These are phyloP conservation scores for Cordyceps cateniannulata DNA, from an alignment of 2,329 filamentous ascomycete genomes.

Conservation along the genomic window DNA sequence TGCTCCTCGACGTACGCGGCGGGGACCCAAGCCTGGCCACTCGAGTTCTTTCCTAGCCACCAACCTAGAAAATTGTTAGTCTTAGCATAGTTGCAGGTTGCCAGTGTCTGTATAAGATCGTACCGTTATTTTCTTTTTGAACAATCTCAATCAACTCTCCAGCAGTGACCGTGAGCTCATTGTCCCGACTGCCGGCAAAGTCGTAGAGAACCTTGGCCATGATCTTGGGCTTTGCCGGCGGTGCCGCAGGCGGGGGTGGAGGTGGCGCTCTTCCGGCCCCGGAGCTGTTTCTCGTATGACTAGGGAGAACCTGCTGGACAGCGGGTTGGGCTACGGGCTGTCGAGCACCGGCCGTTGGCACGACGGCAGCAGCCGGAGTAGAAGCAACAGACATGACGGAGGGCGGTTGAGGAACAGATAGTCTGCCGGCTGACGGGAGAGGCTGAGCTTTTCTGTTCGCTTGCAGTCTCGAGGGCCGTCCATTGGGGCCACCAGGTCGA, in stretches of 20 bases:
- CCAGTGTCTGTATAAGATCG: conserved; percentile 23
- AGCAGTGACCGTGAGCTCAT: conserved; percentile 74
- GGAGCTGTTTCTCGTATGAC: conserved; percentile 49
- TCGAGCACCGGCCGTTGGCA: conserved; percentile 16
- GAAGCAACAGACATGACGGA: conserved; percentile 25
- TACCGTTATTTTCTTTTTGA: conserved; percentile 95
- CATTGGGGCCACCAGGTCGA: conserved; percentile 79
- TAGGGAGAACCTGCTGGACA: conserved; percentile 28
- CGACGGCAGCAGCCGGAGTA: conserved; percentile 14
- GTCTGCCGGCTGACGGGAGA: conserved; percentile 31
- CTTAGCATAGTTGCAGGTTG: background rate
- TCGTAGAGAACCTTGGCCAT: conserved; percentile 90
- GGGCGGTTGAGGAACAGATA: conserved; percentile 29
- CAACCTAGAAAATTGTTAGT: conserved; percentile 60
- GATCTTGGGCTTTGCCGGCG: conserved; percentile 57
- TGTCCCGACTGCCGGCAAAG: conserved; percentile 76
- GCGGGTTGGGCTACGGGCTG: conserved; percentile 14
- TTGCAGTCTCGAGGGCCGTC: conserved; percentile 67
- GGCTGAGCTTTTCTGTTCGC: conserved; percentile 39
- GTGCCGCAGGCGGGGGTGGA: conserved; percentile 61
- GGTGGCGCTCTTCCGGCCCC: conserved; percentile 51
- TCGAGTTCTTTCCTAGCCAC: conserved; percentile 79
- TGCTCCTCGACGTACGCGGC: conserved; percentile 91
- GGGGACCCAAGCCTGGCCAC: conserved; percentile 84
- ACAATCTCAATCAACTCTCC: conserved; percentile 82